Evolutionary conservation across 2,329 filamentous ascomycete genomes (phyloP).

Genomic region (Stagonosporopsis vannaccii): DNA sequence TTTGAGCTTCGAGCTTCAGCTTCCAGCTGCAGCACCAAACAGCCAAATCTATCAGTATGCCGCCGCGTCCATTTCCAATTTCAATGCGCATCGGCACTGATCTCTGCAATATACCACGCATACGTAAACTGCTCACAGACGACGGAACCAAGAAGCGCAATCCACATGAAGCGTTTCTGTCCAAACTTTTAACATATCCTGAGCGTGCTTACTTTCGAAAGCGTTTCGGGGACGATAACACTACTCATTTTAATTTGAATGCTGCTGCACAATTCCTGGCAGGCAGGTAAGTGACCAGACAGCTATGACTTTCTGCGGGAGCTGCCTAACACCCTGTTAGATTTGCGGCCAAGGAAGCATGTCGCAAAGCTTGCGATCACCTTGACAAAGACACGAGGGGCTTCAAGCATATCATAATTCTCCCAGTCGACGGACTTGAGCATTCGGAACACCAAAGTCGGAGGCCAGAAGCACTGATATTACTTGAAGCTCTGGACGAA

Average conservation of each 20-base stretch:
- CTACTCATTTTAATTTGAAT: slow-evolving; percentile 21
- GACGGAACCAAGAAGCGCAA: slow-evolving; percentile 4
- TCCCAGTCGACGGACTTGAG: slow-evolving; percentile 25
- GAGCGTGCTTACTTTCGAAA: slow-evolving; percentile 42
- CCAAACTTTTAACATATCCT: slow-evolving; percentile 40
- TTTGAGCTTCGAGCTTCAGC: background rate
- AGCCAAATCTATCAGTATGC: slow-evolving; percentile 43
- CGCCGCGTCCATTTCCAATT: slow-evolving; percentile 66
- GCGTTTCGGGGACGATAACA: slow-evolving; percentile 32
- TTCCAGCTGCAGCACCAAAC: background rate
- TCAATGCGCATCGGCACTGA: slow-evolving; percentile 77
- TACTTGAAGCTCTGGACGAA: slow-evolving; percentile 24
- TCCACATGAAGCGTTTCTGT: slow-evolving; percentile 30
- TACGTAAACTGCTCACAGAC: slow-evolving; percentile 63
- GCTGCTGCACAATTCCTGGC: slow-evolving; percentile 41
- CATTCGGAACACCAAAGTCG: slow-evolving; percentile 21
- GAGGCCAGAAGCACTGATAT: slow-evolving; percentile 37
- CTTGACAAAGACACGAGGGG: slow-evolving; percentile 29
- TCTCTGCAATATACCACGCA: slow-evolving; percentile 74
- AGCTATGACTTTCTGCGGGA: background rate
- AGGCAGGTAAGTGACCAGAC: slow-evolving; percentile 39
- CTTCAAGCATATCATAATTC: slow-evolving; percentile 52
- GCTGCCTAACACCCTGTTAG: slow-evolving; percentile 32
- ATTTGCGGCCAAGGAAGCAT: slow-evolving; percentile 61
- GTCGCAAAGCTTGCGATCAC: slow-evolving; percentile 54